Evolutionary conservation across 768 basidiomycete genomes (phyloP).

Genomic region (Mycena maculata): DNA sequence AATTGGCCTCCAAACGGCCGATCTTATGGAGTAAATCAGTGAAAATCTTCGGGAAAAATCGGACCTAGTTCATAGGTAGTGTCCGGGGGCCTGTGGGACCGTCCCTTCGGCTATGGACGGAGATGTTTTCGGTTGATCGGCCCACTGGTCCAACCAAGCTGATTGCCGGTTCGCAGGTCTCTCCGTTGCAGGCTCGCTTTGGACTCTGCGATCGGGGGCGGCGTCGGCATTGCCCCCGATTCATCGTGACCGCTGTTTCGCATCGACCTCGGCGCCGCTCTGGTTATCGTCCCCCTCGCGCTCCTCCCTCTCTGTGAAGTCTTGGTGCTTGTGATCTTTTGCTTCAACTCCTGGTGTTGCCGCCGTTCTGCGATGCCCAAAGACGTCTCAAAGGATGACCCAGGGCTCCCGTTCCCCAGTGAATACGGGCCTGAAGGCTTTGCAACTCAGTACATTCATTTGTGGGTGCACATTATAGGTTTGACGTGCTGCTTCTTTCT

Average conservation of each 20-base stretch:
- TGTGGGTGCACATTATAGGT: neutral
- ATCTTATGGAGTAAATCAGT: too few relatives aligned
- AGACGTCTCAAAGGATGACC: conserved; percentile 1
- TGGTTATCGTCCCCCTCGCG: neutral
- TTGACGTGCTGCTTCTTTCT: neutral
- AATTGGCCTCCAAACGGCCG: too few relatives aligned
- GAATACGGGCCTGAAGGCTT: conserved; percentile 11
- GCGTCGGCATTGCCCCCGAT: neutral
- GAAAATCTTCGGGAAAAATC: too few relatives aligned
- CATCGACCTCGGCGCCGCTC: neutral
- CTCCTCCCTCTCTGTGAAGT: neutral
- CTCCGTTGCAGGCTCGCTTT: neutral
- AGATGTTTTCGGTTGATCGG: neutral
- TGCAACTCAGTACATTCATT: conserved; percentile 6
- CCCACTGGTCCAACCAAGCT: neutral
- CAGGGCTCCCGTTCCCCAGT: conserved; percentile 13
- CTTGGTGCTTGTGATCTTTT: neutral
- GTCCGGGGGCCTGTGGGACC: too few relatives aligned
- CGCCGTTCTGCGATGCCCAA: neutral
- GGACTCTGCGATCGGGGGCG: neutral
- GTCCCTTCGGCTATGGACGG: neutral
- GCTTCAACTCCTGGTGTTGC: neutral
- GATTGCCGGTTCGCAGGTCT: neutral
- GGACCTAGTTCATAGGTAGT: too few relatives aligned
- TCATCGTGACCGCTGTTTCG: neutral